Conservation (phyloP, 2,329 filamentous ascomycete species). For the Monosporascus sp. region DNA sequence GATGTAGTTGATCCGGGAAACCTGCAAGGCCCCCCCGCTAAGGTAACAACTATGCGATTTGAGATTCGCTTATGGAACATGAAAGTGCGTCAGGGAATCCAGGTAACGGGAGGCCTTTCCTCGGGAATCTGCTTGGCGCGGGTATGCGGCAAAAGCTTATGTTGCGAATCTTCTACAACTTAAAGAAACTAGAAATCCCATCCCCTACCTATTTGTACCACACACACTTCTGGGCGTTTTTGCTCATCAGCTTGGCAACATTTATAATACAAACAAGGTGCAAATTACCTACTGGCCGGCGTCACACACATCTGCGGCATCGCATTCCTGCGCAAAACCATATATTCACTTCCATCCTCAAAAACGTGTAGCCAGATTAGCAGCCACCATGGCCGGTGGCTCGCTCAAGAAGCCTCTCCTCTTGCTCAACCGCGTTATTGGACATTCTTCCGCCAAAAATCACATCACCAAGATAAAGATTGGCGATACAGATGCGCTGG, state of each 20-base stretch:
- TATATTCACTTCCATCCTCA: no score
- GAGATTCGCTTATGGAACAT: no score
- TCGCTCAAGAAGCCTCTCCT: conserved; percentile 31
- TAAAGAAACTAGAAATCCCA: not conserved
- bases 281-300: no score
- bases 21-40: no score
- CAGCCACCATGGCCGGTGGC: conserved; percentile 24
- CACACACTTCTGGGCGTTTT: not conserved
- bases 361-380: no score
- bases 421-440: conserved; percentile 32
- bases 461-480: conserved; percentile 32
- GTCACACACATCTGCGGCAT: no score
- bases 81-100: no score
- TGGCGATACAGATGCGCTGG: conserved; percentile 29
- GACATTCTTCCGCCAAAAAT: conserved; percentile 32
- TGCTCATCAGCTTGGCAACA: not conserved
- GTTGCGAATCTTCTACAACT: not conserved
- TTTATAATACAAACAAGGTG: not conserved
- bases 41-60: no score
- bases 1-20: no score
- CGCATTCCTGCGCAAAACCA: no score
- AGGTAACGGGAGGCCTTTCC: no score
- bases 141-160: not conserved
- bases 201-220: not conserved
- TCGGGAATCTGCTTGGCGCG: no score